A percentile compares a stretch with the other conserved stretches of the same genome.
Evolutionary conservation across 2,329 filamentous ascomycete species (phyloP).

Genomic region (Fusarium protoensiforme): DNA sequence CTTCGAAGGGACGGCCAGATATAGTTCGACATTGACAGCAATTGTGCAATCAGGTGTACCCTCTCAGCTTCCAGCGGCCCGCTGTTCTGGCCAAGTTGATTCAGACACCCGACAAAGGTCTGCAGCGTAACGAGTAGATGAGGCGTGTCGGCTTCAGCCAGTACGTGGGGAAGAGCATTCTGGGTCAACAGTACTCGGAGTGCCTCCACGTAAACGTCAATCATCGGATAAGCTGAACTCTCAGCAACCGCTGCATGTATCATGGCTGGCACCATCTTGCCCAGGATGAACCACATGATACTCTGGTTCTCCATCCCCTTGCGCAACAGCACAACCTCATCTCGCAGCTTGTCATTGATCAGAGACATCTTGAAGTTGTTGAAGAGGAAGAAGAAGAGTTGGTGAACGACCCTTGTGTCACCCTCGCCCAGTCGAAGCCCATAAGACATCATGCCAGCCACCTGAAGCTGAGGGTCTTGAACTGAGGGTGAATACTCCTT

Average conservation of each 20-base stretch:
- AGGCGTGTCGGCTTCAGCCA: constrained; percentile 48
- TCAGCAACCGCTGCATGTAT: constrained; percentile 52
- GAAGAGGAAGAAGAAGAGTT: constrained; percentile 67
- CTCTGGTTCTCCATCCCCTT: constrained; percentile 59
- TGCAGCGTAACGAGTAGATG: constrained; percentile 49
- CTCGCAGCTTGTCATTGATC: constrained; percentile 58
- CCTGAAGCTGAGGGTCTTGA: constrained; percentile 67
- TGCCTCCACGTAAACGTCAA: constrained; percentile 62
- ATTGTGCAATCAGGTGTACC: constrained; percentile 45
- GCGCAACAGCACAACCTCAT: constrained; percentile 58
- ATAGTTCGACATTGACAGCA: constrained; percentile 43
- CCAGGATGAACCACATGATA: constrained; percentile 60
- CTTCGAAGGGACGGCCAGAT: constrained; percentile 46
- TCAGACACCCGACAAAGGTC: constrained; percentile 44
- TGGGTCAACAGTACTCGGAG: constrained; percentile 51
- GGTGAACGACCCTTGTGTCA: constrained; percentile 58
- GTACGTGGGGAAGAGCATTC: constrained; percentile 50
- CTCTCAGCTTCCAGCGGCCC: constrained; percentile 34
- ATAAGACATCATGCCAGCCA: constrained; percentile 66
- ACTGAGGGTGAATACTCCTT: constrained; percentile 65
- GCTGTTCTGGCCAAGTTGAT: constrained; percentile 32
- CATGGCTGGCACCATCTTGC: constrained; percentile 66
- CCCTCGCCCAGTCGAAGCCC: constrained; percentile 65
- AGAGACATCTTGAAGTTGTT: constrained; percentile 68
- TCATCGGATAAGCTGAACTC: constrained; percentile 56